Evolutionary conservation across 345 rosid genomes (phyloP).

Genomic region (Anacardium occidentale): DNA sequence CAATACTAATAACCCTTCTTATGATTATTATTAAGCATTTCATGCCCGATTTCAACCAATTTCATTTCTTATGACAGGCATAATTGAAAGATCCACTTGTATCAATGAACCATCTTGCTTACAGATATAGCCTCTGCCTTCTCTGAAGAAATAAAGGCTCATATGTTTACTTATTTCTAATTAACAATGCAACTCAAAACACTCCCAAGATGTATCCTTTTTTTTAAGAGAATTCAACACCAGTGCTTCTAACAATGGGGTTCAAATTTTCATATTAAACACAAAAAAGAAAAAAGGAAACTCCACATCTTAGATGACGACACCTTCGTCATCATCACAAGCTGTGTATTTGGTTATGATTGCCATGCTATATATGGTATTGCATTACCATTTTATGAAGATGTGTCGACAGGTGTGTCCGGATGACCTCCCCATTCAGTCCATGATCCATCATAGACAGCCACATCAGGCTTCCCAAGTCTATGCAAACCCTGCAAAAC

Average conservation of each 20-base stretch:
- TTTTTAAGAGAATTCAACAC: constrained; percentile 3
- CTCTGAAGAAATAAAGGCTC: no score
- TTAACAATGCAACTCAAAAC: no score
- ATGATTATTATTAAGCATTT: no score
- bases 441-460: constrained; percentile 97
- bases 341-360: background rate
- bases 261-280: constrained; percentile 3
- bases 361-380: background rate
- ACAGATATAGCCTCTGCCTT: no score
- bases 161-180: no score
- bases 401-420: constrained; percentile 52
- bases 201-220: background rate
- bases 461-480: constrained; percentile 79
- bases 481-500: constrained; percentile 78
- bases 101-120: no score
- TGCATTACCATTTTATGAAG: constrained; percentile 17
- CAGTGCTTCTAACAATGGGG: background rate
- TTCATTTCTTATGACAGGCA: no score
- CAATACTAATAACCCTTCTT: no score
- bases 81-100: no score
- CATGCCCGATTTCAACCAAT: no score
- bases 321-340: constrained; percentile 3
- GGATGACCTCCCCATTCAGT: constrained; percentile 92
- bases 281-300: constrained; percentile 7
- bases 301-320: background rate